Evolutionary conservation across 1,284 basidiomycete genomes (phyloP).

Genomic region (Pseudozyma hubeiensis): DNA sequence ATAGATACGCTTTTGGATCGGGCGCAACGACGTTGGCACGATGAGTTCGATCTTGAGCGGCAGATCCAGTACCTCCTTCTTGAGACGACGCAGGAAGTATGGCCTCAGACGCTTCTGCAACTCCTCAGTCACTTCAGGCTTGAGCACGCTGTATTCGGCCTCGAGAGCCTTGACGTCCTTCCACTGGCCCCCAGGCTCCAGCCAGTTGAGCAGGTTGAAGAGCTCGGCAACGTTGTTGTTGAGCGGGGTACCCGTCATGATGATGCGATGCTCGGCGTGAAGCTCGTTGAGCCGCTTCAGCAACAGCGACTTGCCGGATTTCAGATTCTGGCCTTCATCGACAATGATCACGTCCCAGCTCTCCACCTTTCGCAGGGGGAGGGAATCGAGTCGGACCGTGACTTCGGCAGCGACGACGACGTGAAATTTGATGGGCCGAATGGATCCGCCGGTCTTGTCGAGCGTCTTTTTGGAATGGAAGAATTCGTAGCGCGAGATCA

Average conservation of each 20-base stretch:
- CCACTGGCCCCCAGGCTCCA: conserved; percentile 49
- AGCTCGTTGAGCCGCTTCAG: conserved; percentile 86
- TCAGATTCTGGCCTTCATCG: conserved; percentile 86
- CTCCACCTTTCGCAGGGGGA: conserved; percentile 76
- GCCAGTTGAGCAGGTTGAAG: conserved; percentile 58
- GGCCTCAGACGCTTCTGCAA: conserved; percentile 83
- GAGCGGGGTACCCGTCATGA: conserved; percentile 93
- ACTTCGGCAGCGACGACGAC: conserved; percentile 55
- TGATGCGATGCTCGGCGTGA: conserved; percentile 81
- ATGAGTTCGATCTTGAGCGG: conserved; percentile 85
- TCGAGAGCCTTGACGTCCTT: conserved; percentile 48
- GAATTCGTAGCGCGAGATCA: conserved; percentile 85
- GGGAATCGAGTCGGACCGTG: conserved; percentile 35
- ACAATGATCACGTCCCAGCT: conserved; percentile 92
- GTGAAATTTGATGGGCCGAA: conserved; percentile 46
- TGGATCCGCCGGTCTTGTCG: conserved; percentile 56
- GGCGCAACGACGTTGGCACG: conserved; percentile 88
- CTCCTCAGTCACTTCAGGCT: conserved; percentile 72
- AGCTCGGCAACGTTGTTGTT: conserved; percentile 93
- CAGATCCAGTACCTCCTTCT: conserved; percentile 89
- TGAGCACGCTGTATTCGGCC: conserved; percentile 53
- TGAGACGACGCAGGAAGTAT: conserved; percentile 91
- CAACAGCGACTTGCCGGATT: conserved; percentile 75
- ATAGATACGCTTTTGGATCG: conserved; percentile 89
- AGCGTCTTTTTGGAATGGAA: conserved; percentile 73